Evolutionary conservation across 805 yeast genomes (phyloP), one percentile per base, ranked within the genome.

Genomic region (Kodamaea kaohsiungensis): DNA sequence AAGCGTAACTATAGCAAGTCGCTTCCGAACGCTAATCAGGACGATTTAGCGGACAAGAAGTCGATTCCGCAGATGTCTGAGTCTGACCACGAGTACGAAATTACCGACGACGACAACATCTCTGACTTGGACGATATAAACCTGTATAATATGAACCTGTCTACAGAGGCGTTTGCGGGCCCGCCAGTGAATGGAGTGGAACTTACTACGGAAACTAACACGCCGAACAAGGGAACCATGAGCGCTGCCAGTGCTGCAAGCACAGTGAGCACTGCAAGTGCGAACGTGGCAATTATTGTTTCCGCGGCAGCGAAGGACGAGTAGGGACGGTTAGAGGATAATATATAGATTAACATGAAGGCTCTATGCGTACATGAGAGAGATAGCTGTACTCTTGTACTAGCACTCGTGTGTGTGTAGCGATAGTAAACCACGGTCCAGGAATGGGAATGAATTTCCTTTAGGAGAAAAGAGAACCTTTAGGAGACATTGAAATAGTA

Each of bases 51-150:
- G 9, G 76, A 78, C 64, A 65, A 70, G 72, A 66, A 71, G 72
- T 68, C 50, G n/a, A 39, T 76, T 51, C 76, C 83, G 0, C 59
- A 79, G 43, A 76, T 83, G 17, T 45, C 54, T 7, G 79, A 79
- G 27, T 75, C 77, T n/a, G 79, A 74, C 53, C 70, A 74, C 33
- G 76, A 73, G 48, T 73, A 70, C 50, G 72, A 64, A 40, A 58
- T 66, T 13, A 62, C 69, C 17, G 73, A 70, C 54, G 67, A 62
- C 43, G 69, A 59, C 22, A 56, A 52, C 35, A 53, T 49, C 13
- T 58, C 61, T 10, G 61, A 58, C 46, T 53, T 57, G 53, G 60
- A 56, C 30, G 59, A 56, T 30, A 37, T 55, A 22, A 53, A 48
- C 25, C 45, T 48, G 16, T 53, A 46, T n/a, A 48, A 55, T 30